A percentile compares a stretch with the other conserved stretches of the same genome.
Evolutionary conservation across 2,329 filamentous ascomycete species (phyloP).

Genomic region (Metarhizium album): DNA sequence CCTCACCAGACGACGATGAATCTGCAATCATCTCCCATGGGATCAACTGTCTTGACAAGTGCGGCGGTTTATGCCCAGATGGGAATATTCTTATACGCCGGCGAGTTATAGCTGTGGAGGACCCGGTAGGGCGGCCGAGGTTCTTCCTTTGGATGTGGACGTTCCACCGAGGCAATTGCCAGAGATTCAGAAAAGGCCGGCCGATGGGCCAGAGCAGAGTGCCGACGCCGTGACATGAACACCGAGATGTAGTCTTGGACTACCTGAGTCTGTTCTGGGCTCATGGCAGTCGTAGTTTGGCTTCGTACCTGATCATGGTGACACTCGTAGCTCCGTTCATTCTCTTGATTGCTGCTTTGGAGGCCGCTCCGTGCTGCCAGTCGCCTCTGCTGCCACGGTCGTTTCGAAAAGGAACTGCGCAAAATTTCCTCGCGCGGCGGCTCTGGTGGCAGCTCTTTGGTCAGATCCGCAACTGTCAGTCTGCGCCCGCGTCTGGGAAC

Average conservation of each 20-base stretch:
- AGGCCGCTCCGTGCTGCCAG: background rate
- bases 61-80: conserved; percentile 31
- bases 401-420: conserved; percentile 4
- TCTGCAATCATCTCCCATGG: too few species aligned
- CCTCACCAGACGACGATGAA: too few species aligned
- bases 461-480: conserved; percentile 9
- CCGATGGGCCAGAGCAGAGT: conserved; percentile 6
- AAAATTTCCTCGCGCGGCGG: conserved; percentile 9
- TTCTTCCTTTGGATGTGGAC: conserved; percentile 2
- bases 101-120: conserved; percentile 48
- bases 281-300: background rate
- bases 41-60: background rate
- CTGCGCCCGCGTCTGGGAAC: conserved; percentile 6
- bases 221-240: conserved; percentile 1
- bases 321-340: background rate
- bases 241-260: background rate
- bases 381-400: background rate
- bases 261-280: background rate
- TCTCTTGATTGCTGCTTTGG: background rate
- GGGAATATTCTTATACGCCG: conserved; percentile 41
- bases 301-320: background rate
- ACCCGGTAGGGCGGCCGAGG: conserved; percentile 34
- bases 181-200: conserved; percentile 5
- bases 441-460: conserved; percentile 9
- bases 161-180: conserved; percentile 2